Evolutionary conservation across 2,329 filamentous ascomycete genomes (phyloP), one percentile per base, ranked within the genome.

Genomic region (Aspergillus uvarum): DNA sequence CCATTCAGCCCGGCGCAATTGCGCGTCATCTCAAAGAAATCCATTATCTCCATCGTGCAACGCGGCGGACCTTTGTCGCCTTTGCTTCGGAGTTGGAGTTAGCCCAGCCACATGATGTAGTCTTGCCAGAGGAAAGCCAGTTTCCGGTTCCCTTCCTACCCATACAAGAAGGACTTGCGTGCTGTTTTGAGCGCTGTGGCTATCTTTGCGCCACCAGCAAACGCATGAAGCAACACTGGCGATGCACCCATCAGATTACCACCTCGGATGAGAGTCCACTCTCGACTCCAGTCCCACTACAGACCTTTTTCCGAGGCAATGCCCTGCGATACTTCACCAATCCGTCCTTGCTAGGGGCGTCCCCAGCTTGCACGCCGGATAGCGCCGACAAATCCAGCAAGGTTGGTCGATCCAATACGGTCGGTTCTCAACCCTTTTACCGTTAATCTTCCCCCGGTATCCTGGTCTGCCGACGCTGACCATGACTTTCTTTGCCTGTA

Each of bases 191-290:
- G 1, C 61, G 59, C 11, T 74, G 72, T 47, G 31, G 19, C 6
- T 65, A 74, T 62, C 63, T 74, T 10, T 74, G 71, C 56, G 62
- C 67, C 7, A 65, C 70, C 3, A 54, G 47, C 26, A 74, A 74
- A 60, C 66, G 72, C 5, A 74, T 74, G 72, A 69, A 69, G 50
- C 62, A 58, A 21, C 72, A 74, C 55, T 73, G 70, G 70, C 29
- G 60, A 16, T 53, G 60, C 12, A 51, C 48, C 6, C 71, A 71
- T 58, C 60, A 58, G 16, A 22, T 58, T 32, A 29, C 52, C 2
- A 64, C 60, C 4, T 44, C 35, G 7, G 44, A 50, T 8, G 54
- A 32, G 19, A 14, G 53, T 4, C 57, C 66, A 2, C 7, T 19
- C 47, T 70, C 67, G 65, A 58, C 38, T 10, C n/a, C 62, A 4